Evolutionary conservation across 441 rosid genomes (phyloP).

Genomic region (Lepidium campestre): DNA sequence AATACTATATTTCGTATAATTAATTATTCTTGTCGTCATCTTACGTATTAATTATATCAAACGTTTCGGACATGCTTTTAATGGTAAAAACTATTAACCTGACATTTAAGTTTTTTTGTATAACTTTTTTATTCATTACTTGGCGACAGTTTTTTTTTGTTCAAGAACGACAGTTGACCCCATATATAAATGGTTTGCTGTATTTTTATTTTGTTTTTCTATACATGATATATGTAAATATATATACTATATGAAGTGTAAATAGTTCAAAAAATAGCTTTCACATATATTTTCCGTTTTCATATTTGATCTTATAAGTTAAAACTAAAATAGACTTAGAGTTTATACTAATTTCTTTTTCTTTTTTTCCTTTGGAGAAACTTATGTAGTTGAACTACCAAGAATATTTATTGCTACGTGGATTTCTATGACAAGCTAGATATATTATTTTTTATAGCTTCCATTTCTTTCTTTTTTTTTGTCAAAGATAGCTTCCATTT

Average conservation of each 20-base stretch:
- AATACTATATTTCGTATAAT: neutral
- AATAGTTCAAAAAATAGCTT: neutral
- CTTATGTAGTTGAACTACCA: neutral
- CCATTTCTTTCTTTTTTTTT: neutral
- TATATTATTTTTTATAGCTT: neutral
- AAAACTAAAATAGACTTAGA: neutral
- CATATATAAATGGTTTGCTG: neutral
- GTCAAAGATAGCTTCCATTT: neutral
- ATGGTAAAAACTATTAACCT: slow-evolving; percentile 13
- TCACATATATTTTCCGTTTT: neutral
- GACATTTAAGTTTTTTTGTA: neutral
- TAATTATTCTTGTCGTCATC: neutral
- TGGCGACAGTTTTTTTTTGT: neutral
- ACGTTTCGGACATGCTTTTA: slow-evolving; percentile 10
- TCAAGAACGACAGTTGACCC: neutral
- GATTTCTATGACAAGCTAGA: neutral
- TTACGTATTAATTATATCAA: neutral
- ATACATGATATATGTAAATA: too few species aligned
- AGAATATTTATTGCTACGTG: slow-evolving; percentile 3
- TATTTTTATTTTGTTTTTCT: too few species aligned
- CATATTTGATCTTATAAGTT: neutral
- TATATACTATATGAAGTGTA: too few species aligned
- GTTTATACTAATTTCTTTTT: neutral
- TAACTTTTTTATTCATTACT: neutral
- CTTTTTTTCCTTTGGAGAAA: too few species aligned